phyloP scores from a whole-genome alignment of 345 rosid genomes.

The Arabis alpina region DNA sequence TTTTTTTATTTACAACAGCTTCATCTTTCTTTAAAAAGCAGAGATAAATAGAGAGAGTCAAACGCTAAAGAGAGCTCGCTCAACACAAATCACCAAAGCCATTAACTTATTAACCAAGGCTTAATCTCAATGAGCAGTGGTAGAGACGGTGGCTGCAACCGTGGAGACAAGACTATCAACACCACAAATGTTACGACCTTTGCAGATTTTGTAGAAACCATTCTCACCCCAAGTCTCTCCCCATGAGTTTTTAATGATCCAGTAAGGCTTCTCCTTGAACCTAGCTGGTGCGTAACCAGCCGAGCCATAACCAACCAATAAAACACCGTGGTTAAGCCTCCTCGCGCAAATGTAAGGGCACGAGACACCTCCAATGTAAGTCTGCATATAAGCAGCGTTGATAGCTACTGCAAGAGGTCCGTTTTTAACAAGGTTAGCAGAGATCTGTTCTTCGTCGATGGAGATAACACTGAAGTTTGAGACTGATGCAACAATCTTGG shows the following conservation, averaged over 20 bases:
- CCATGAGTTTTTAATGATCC: slow-evolving; percentile 97
- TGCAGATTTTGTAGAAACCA: slow-evolving; percentile 88
- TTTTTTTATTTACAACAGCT: slow-evolving; percentile 31
- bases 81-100: slow-evolving; percentile 29
- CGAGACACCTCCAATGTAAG: slow-evolving; percentile 87
- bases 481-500: slow-evolving; percentile 77
- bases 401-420: slow-evolving; percentile 92
- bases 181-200: slow-evolving; percentile 83
- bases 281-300: slow-evolving; percentile 81
- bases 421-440: slow-evolving; percentile 87
- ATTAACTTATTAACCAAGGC: not conserved
- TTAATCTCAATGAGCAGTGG: slow-evolving; percentile 10
- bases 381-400: slow-evolving; percentile 91
- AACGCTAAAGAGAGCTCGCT: slow-evolving; percentile 18
- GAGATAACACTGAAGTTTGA: slow-evolving; percentile 91
- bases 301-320: slow-evolving; percentile 85
- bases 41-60: slow-evolving; percentile 33
- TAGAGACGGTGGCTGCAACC: slow-evolving; percentile 63
- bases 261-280: slow-evolving; percentile 89
- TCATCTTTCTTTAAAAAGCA: slow-evolving; percentile 22
- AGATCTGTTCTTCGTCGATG: slow-evolving; percentile 84
- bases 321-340: slow-evolving; percentile 82
- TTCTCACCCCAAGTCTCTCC: slow-evolving; percentile 90
- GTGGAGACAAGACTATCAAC: slow-evolving; percentile 93
- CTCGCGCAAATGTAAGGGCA: slow-evolving; percentile 85